Evolutionary conservation across 441 rosid genomes (phyloP), one percentile per base, ranked within the genome.

Genomic region (Gossypium davidsonii): DNA sequence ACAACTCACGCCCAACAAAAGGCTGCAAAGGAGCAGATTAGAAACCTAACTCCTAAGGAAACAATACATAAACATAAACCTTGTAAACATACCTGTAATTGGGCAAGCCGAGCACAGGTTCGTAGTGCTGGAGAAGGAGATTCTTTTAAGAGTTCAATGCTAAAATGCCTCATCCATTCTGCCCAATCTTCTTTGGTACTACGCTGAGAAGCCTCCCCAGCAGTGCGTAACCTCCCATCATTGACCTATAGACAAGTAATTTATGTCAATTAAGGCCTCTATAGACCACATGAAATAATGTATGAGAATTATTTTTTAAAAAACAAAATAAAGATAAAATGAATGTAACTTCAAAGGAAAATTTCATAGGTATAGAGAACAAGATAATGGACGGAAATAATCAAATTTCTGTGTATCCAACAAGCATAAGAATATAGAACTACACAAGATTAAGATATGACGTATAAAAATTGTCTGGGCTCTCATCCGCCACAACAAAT

Each of bases 111-210:
- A 75, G 97, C 97, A 80, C 99, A 96, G 58, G 99, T 92, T 86
- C 94, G 87, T 80, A 96, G 82, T 72, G 98, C 99, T 42, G 99
- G 98, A 82, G 96, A 93, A 80, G 99, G 99, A 78, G 99, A 96
- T 85, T 93, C 97, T 84, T 92, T 93, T 15, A 96, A 83, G 71
- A 94, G 93, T 79, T 96, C 98, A 84, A 96, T 96, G 84, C 99
- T 96, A 77, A 96, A 93, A 87, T 96, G 99, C 85, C 99, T 86
- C 99, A 96, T 96, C 99, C 99, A 96, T 81, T 96, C 99, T 68
- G 97, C 98, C 99, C 99, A 96, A 74, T 96, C 99, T 88, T 96
- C 99, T 81, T 90, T 93, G 56, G 99, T 96, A 75, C 98, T 93
- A 73, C 99, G 98, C 67, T 96, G 98, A 80, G 99, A 96, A 83